phyloP scores from a whole-genome alignment of 179 eudicot genomes.

The Silene coronaria region DNA sequence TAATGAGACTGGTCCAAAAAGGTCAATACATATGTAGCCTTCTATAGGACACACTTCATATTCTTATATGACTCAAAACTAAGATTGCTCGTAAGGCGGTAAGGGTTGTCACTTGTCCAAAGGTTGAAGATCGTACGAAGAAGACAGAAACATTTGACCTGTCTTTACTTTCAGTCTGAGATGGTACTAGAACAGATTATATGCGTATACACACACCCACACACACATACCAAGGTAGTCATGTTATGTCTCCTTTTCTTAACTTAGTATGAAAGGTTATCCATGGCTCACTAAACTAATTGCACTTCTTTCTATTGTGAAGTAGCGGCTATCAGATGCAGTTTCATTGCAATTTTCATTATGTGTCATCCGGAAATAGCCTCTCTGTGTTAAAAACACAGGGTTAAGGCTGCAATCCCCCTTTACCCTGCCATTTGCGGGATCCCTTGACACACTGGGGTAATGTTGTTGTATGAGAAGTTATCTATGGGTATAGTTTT shows the following conservation, averaged over 20 bases:
- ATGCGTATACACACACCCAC: too few relatives aligned
- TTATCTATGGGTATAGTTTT: neutral
- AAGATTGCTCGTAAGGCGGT: neutral
- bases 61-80: neutral
- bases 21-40: conserved; percentile 4
- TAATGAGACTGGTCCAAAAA: neutral
- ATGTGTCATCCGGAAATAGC: neutral
- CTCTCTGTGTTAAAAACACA: neutral
- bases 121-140: neutral
- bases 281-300: neutral
- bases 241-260: neutral
- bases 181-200: neutral
- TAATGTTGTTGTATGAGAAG: neutral
- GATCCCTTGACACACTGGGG: neutral
- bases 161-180: neutral
- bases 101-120: neutral
- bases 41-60: neutral
- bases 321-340: neutral
- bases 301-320: neutral
- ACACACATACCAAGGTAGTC: neutral
- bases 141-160: neutral
- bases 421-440: neutral
- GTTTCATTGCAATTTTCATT: neutral
- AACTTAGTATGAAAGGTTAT: neutral
- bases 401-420: neutral